Evolutionary conservation across 2,329 filamentous ascomycete species (phyloP).

Genomic region (Sarocladiaceae sp.): DNA sequence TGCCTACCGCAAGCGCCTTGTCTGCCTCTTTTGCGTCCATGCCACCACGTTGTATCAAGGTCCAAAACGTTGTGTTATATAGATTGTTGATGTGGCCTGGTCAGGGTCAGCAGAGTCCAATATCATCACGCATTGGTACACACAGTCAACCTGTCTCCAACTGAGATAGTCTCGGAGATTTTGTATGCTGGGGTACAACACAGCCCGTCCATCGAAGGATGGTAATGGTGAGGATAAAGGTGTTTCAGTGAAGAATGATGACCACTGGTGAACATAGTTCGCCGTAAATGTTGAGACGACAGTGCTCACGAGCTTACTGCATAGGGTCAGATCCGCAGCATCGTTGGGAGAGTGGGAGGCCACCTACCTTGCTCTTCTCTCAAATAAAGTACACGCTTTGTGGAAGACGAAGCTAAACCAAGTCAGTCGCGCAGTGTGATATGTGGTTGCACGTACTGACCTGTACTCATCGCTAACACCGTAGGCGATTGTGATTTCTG

Average conservation of each 20-base stretch:
- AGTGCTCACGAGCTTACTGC: conserved; percentile 82
- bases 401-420: conserved; percentile 74
- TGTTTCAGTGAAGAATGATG: conserved; percentile 63
- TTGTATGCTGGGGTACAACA: conserved; percentile 75
- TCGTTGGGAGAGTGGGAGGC: background rate
- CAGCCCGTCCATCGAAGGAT: conserved; percentile 86
- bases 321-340: conserved; percentile 11
- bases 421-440: conserved; percentile 9
- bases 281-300: conserved; percentile 90
- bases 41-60: conserved; percentile 70
- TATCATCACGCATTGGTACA: conserved; percentile 7
- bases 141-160: conserved; percentile 97
- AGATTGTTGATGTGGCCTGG: conserved; percentile 94
- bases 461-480: conserved; percentile 94
- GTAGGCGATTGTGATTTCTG: conserved; percentile 82
- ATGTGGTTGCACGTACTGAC: conserved; percentile 28
- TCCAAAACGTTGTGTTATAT: conserved; percentile 97
- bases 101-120: background rate
- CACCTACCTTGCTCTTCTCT: conserved; percentile 68
- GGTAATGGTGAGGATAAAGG: conserved; percentile 70
- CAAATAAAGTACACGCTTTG: conserved; percentile 75
- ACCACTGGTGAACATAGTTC: conserved; percentile 81
- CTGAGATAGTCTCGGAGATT: conserved; percentile 93
- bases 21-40: conserved; percentile 76
- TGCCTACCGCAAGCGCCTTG: conserved; percentile 65